Evolutionary conservation across 164 flowering plant species (phyloP).

Genomic region (Nymphaea thermarum): DNA sequence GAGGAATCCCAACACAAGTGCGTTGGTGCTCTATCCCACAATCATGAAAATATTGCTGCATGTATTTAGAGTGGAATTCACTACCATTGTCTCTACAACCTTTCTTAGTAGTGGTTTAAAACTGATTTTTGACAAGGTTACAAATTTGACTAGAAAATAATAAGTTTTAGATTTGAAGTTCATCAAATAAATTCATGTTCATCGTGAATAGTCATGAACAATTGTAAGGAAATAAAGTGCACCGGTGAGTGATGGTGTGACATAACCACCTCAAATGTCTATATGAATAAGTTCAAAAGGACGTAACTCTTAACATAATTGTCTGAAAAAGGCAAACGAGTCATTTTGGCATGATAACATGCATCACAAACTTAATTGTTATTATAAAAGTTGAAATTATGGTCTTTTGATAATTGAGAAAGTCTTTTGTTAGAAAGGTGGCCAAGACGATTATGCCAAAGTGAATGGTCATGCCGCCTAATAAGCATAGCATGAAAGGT

Average conservation of each 20-base stretch:
- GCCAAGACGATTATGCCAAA: neutral
- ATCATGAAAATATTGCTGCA: neutral
- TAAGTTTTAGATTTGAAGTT: conserved; percentile 1
- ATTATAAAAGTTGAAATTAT: neutral
- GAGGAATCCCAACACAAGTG: conserved; percentile 7
- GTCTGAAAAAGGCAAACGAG: neutral
- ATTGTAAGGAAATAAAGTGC: conserved; percentile 5
- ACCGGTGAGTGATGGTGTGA: neutral
- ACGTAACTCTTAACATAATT: neutral
- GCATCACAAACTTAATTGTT: neutral
- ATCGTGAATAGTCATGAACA: conserved; percentile 3
- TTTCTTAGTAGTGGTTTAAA: neutral
- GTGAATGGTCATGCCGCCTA: neutral
- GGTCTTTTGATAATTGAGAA: neutral
- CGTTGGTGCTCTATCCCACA: conserved; percentile 13
- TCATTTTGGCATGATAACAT: conserved; percentile 1
- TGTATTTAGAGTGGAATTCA: neutral
- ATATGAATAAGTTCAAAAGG: conserved; percentile 2
- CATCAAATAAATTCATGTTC: conserved; percentile 4
- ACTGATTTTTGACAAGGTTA: neutral
- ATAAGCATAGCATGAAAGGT: neutral
- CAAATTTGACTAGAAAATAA: neutral
- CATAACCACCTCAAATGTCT: conserved; percentile 3
- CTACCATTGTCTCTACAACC: conserved; percentile 7
- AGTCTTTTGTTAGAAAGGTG: neutral